Conservation (phyloP, 2,329 filamentous ascomycete genomes). For the Claviceps sp. region DNA sequence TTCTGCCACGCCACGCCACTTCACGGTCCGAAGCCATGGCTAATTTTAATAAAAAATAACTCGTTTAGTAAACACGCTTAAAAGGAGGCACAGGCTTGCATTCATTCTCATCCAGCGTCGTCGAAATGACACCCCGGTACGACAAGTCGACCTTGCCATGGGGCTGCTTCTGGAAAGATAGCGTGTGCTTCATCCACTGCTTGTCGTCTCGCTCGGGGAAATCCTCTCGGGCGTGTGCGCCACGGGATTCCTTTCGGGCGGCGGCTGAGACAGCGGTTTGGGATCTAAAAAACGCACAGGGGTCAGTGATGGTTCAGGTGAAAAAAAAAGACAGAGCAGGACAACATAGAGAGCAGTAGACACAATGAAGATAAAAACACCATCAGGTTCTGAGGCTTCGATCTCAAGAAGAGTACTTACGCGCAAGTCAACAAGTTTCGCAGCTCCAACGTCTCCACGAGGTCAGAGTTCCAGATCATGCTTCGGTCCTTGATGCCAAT, state of each 20-base stretch:
- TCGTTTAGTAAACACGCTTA: slow-evolving; percentile 72
- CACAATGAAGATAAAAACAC: neutral
- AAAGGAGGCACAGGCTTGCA: slow-evolving; percentile 94
- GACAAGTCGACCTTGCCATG: slow-evolving; percentile 76
- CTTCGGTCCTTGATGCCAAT: slow-evolving; percentile 95
- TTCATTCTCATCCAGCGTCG: slow-evolving; percentile 86
- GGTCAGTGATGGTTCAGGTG: neutral
- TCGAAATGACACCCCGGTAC: slow-evolving; percentile 72
- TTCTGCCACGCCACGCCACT: neutral
- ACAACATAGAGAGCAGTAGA: neutral
- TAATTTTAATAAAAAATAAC: neutral
- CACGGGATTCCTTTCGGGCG: slow-evolving; percentile 92
- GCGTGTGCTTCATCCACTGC: slow-evolving; percentile 99
- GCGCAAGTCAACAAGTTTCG: slow-evolving; percentile 94
- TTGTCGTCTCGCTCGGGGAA: slow-evolving; percentile 89
- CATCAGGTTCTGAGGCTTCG: too few relatives aligned
- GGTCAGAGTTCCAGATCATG: slow-evolving; percentile 99
- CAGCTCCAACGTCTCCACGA: slow-evolving; percentile 91
- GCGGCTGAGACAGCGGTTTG: slow-evolving; percentile 88
- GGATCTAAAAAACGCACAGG: slow-evolving; percentile 33
- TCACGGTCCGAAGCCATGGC: too few relatives aligned
- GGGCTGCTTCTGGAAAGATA: slow-evolving; percentile 87
- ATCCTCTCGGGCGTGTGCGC: slow-evolving; percentile 93
- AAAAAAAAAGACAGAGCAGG: neutral
- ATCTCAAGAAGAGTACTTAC: slow-evolving; percentile 38